Base-by-base conservation (phyloP, 768 basidiomycete genomes). In the Artomyces pyxidatus region DNA sequence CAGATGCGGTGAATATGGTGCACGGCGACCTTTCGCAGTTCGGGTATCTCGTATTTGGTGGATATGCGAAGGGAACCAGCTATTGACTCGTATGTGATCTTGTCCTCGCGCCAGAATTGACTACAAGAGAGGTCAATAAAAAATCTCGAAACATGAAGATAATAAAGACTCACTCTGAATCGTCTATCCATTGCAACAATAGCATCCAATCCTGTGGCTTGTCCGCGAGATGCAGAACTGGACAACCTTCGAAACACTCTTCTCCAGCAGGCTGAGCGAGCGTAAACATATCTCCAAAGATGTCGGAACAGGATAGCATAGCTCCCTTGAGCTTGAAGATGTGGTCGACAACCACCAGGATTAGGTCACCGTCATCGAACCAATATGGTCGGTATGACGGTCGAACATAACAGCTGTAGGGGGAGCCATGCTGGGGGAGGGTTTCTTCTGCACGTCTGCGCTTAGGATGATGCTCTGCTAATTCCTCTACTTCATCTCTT, bases 211-310 rank as follows among this genome's bases (percentile, higher is more conserved):
- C 64, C 1, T 58, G 40, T 38, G 61, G 39, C 6, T 60, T 43
- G 48, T 68, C 65, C 30, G 49, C 45, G n/a, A 70, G 47, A 7
- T 17, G 45, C n/a, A 69, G 64, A 17, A 60, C 46, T 10, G 68
- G 65, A 35, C 60, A 63, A 3, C 58, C 64, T 29, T 68, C 65
- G n/a, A 64, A 43, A n/a, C 25, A 55, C 22, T 71, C 67, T 7
- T 49, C 49, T 10, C 55, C 48, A 6, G 52, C 45, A 5, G 68
- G 65, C 35, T 65, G 66, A 0, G 67, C 68, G 2, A 71, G 50
- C 19, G 43, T 43, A n/a, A 72, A 56, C 66, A 71, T 71, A 42
- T 64, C 67, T 12, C 59, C 58, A 27, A 69, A 70, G 10, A 69
- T 53, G 2, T 53, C 41, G 2, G 65, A 65, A 35, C 27, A 50